Conservation (phyloP, 345 rosid genomes). For the Sisymbrium altissimum region DNA sequence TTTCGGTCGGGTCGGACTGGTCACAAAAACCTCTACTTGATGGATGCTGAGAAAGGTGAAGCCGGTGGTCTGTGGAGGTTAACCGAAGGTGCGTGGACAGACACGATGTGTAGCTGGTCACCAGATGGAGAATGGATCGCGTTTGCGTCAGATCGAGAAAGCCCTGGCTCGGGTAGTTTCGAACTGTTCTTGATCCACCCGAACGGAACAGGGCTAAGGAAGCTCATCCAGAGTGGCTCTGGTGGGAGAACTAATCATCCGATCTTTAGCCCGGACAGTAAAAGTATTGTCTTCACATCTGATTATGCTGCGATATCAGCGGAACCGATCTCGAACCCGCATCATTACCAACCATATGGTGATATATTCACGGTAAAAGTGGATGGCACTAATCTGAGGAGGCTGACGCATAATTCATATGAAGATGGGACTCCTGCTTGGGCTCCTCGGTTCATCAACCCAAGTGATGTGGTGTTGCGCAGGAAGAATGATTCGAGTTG, state of each 20-base stretch:
- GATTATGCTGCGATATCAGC: conserved; percentile 82
- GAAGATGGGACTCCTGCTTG: conserved; percentile 92
- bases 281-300: conserved; percentile 60
- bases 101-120: conserved; percentile 88
- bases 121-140: conserved; percentile 76
- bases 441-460: conserved; percentile 52
- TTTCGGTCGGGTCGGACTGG: conserved; percentile 84
- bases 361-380: conserved; percentile 68
- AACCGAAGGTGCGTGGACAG: conserved; percentile 80
- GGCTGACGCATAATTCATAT: conserved; percentile 71
- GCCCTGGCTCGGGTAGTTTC: conserved; percentile 73
- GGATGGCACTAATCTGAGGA: conserved; percentile 72
- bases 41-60: conserved; percentile 75
- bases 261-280: conserved; percentile 71
- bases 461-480: conserved; percentile 47
- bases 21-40: conserved; percentile 71
- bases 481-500: conserved; percentile 38
- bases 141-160: conserved; percentile 69
- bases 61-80: conserved; percentile 45
- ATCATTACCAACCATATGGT: conserved; percentile 86
- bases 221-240: conserved; percentile 59
- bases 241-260: conserved; percentile 84
- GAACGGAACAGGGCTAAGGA: conserved; percentile 69
- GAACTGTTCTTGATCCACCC: conserved; percentile 73
- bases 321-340: conserved; percentile 83